phyloP scores from a whole-genome alignment of 2,329 filamentous ascomycete species.

The Diplocarpon mali region DNA sequence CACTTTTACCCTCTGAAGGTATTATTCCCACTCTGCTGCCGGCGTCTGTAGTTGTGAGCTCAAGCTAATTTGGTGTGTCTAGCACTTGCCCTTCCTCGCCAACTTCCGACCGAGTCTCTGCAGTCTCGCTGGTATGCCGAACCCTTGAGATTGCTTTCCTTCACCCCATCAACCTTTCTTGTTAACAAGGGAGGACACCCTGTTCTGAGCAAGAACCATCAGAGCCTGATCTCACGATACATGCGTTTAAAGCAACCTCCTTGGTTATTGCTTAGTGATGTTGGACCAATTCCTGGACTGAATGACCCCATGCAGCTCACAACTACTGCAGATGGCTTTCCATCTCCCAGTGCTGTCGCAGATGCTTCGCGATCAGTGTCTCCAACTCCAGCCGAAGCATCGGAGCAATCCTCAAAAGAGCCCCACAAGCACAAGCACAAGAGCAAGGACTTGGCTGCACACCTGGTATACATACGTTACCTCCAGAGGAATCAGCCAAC shows the following conservation, averaged over 20 bases:
- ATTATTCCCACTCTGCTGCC: constrained; percentile 13
- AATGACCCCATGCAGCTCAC: constrained; percentile 24
- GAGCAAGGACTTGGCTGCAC: constrained; percentile 44
- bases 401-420: constrained; percentile 29
- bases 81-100: constrained; percentile 42
- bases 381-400: constrained; percentile 57
- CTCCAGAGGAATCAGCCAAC: constrained; percentile 72
- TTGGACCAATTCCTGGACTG: constrained; percentile 38
- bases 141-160: constrained; percentile 50
- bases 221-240: constrained; percentile 48
- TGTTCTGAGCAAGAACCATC: constrained; percentile 49
- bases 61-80: constrained; percentile 11
- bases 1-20: constrained; percentile 21
- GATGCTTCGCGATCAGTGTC: constrained; percentile 28
- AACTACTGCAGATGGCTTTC: constrained; percentile 24
- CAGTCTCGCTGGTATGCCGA: constrained; percentile 61
- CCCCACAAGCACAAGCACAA: constrained; percentile 33
- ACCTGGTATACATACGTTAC: constrained; percentile 74
- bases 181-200: constrained; percentile 50
- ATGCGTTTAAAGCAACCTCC: constrained; percentile 54
- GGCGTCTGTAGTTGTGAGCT: neutral
- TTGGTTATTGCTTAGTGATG: constrained; percentile 52
- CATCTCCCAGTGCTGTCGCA: constrained; percentile 33
- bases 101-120: constrained; percentile 47
- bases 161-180: constrained; percentile 44